Evolutionary conservation across 2,329 filamentous ascomycete genomes (phyloP).

Genomic region (Pyrenophora seminiperda): DNA sequence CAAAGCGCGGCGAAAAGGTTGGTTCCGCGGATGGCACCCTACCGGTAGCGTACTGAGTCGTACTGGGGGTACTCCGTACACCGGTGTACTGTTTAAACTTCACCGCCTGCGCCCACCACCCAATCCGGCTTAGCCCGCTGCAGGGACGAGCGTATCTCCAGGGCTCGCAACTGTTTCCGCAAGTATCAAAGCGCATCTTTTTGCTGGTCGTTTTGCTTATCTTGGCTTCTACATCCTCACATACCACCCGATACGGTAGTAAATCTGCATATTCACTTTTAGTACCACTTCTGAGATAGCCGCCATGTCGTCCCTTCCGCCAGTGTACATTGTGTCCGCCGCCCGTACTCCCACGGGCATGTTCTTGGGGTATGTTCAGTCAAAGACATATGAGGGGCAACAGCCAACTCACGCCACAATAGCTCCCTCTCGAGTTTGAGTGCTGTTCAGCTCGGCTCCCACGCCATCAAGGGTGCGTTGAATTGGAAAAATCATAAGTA

Average conservation of each 20-base stretch:
- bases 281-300: conserved; percentile 15
- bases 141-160: conserved; percentile 19
- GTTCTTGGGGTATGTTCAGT: conserved; percentile 78
- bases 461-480: conserved; percentile 84
- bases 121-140: conserved; percentile 3
- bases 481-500: conserved; percentile 1
- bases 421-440: conserved; percentile 88
- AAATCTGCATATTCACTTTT: background rate
- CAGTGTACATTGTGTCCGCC: conserved; percentile 95
- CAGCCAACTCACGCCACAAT: conserved; percentile 33
- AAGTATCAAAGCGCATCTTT: too few relatives aligned
- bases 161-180: too few relatives aligned
- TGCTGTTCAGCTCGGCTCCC: conserved; percentile 83
- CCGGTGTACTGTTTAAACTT: too few relatives aligned
- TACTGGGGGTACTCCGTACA: too few relatives aligned
- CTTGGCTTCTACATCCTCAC: too few relatives aligned
- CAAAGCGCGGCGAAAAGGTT: conserved; percentile 25
- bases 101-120: too few relatives aligned
- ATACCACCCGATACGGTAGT: too few relatives aligned
- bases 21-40: conserved; percentile 14
- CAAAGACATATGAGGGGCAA: conserved; percentile 26
- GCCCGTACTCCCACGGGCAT: conserved; percentile 90
- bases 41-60: too few relatives aligned
- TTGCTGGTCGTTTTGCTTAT: too few relatives aligned
- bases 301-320: conserved; percentile 77